Percentiles rank a stretch among this genome's conserved stretches.
These are phyloP conservation scores for Nectriaceae sp. DNA, from an alignment of 2,329 filamentous ascomycete genomes.

Conservation along the genomic window DNA sequence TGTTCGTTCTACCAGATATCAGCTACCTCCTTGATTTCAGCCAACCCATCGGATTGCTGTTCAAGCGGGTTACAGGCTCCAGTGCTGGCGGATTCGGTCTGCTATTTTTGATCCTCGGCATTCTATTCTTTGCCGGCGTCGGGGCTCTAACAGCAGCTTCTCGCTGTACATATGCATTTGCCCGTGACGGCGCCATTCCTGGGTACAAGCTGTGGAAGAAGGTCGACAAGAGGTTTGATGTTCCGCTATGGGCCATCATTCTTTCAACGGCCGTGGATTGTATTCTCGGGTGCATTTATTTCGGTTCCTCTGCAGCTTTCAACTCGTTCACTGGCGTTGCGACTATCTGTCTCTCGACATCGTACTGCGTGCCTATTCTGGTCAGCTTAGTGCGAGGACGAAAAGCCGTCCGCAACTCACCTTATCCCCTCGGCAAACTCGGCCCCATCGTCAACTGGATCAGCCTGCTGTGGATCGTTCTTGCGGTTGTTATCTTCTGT, in stretches of 20 bases:
- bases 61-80: conserved; percentile 74
- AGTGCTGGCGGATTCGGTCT: conserved; percentile 72
- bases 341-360: conserved; percentile 74
- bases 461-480: conserved; percentile 67
- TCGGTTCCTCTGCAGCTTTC: conserved; percentile 74
- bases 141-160: conserved; percentile 73
- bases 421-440: conserved; percentile 68
- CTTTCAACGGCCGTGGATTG: conserved; percentile 69
- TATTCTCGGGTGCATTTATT: conserved; percentile 75
- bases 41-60: conserved; percentile 74
- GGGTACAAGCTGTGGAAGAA: conserved; percentile 65
- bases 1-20: conserved; percentile 74
- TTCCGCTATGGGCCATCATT: conserved; percentile 69
- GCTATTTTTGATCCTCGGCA: conserved; percentile 73
- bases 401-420: conserved; percentile 60
- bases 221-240: conserved; percentile 65
- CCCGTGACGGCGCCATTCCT: conserved; percentile 72
- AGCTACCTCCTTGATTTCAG: conserved; percentile 64
- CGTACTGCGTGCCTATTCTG: conserved; percentile 74
- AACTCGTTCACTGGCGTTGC: conserved; percentile 78
- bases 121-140: conserved; percentile 74
- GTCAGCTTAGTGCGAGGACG: conserved; percentile 69
- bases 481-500: conserved; percentile 74
- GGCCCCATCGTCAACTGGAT: conserved; percentile 68
- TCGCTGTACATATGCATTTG: conserved; percentile 74